Evolutionary conservation across 768 basidiomycete species (phyloP), one percentile per base, ranked within the genome.

Genomic region (Tricholoma furcatifolium): DNA sequence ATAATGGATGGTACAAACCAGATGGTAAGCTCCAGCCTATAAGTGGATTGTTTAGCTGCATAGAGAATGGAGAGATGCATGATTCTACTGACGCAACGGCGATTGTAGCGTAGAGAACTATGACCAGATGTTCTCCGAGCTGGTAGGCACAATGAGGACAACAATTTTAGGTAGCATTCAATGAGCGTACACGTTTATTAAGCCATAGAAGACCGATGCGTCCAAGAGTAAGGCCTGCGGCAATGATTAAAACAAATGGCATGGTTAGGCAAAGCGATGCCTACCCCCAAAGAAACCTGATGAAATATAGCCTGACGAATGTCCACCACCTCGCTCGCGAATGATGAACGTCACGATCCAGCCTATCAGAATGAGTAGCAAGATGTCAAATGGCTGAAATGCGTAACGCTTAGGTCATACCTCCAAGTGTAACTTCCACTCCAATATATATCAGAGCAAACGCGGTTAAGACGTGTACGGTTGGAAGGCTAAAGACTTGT

Each of bases 311-410:
- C 81, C 80, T 14, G 81, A 65, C 1, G 67, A 65, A 1, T 70
- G 61, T 2, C 80, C 79, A 17, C 79, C 80, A 4, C 71, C 71
- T 11, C 80, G 70, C 23, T 73, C 66, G 3, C 71, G 58, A 8
- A 74, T 71, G 24, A 81, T 68, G 57, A 73, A 83, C 8, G 79
- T 80, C 8, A 81, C 80, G 30, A 76, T 80, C 81, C 81, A 83
- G 0, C 79, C 79, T 78, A 35, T 27, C n/a, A n/a, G n/a, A n/a
- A n/a, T n/a, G n/a, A n/a, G 24, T 36, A 41, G 6, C 24, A 24
- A 3, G 40, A 23, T 18, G 11, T 8, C 15, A 18, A 14, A 14
- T 15, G 14, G 10, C 14, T n/a, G 35, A 9, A 17, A 40, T 14
- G 23, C 31, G n/a, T n/a, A n/a, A n/a, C n/a, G n/a, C n/a, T n/a